Base-by-base conservation (phyloP, 805 yeast genomes). In the Saturnispora hagleri region DNA sequence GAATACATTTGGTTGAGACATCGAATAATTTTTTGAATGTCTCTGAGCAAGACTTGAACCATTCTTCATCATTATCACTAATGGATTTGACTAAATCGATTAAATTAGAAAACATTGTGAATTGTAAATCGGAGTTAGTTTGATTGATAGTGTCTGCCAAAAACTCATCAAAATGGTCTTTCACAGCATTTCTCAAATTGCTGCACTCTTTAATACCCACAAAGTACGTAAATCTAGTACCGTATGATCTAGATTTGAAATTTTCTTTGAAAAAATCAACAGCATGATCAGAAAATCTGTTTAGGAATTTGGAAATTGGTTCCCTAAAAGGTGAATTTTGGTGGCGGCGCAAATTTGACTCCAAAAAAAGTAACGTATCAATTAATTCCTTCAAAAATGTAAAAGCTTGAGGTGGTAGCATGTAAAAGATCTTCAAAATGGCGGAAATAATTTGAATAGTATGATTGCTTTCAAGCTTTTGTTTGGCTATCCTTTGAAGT, bases 351-450 rank as follows among this genome's bases (percentile, higher is more conserved):
- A 93, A 71, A 54, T 84, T 84, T 3, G 84, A 81, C 66, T 93
- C 99, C 61, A 93, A 70, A 53, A 80, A 82, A 57, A 84, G 79
- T 52, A 93, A 75, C 4, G 91, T 84, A 50, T 75, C 77, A 60
- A 93, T 76, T 51, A 93, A 75, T 59, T 89, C 96, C 48, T 88
- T 91, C 81, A 95, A 81, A 60, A 89, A 93, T 18, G 91, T 84
- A 66, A 81, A 86, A 0, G 99, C 99, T 56, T 88, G 86, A 2
- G 96, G 81, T 0, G 99, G 99, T 33, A 93, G 70, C 56, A 89
- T 72, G 62, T 95, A 96, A 71, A 91, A 93, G 41, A 93, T 86
- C 59, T 91, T 89, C 60, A 93, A 73, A 52, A 93, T 88, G 0
- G 96, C 95, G 57, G 85, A 86, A 44, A 93, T 89, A 40, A 91